Base-by-base conservation (phyloP, 371 early-diverging fungal species). In the Mucor mucedo region DNA sequence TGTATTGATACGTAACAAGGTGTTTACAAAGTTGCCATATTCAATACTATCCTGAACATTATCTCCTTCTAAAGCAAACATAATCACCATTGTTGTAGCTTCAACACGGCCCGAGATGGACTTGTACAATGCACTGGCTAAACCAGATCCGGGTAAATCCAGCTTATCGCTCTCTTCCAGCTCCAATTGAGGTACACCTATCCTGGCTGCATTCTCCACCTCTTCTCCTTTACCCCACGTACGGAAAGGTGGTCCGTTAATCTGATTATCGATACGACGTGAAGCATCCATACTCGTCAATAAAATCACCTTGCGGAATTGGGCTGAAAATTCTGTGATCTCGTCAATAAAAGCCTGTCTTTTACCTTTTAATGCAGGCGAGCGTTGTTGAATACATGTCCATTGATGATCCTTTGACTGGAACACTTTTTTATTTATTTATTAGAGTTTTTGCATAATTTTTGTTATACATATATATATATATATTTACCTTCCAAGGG, bases 51-150 rank as follows among this genome's bases (percentile, higher is more conserved):
- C 91, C 5, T 84, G 84, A 4, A 87, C 83, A 73, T 92, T 91
- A 61, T 91, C 91, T 62, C 92, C 93, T 76, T 92, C 93, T 62
- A 86, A 78, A 13, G 86, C 91, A 83, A 90, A 88, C 74, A 84
- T 79, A 0, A 88, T 68, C 40, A 89, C 56, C 28, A 85, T 69
- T n/a, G 80, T 62, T n/a, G 84, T 70, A 21, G 21, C 21, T 2
- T 76, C 69, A 0, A 86, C 58, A 0, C 65, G 63, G 5, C 68
- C 59, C 2, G 47, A 41, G 2, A 66, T 5, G 28, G 52, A 11
- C 10, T 73, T 66, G 53, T 78, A 83, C 13, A 89, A 57, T 6
- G 78, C 71, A 35, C 75, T 58, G 0, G 86, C 80, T 39, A 87
- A 62, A 0, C 88, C 89, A 32, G 84, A 77, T 29, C 84, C 87